phyloP scores from a whole-genome alignment of 2,329 filamentous ascomycete species.

The Lomentospora prolificans region DNA sequence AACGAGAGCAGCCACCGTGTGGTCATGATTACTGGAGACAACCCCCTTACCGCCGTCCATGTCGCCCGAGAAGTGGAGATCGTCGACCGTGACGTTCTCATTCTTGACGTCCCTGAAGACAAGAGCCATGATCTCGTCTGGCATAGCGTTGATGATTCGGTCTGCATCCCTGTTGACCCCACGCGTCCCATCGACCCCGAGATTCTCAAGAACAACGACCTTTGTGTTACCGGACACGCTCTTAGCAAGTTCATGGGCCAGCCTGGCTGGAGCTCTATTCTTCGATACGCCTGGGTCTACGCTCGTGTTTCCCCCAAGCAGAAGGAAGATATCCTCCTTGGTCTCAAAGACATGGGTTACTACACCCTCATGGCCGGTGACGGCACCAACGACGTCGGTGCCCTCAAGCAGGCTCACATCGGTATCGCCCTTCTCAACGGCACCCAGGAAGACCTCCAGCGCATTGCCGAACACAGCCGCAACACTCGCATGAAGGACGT shows the following conservation, averaged over 20 bases:
- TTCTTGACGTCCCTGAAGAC: constrained; percentile 89
- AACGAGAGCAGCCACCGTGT: constrained; percentile 98
- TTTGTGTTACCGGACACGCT: constrained; percentile 93
- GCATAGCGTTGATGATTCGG: constrained; percentile 88
- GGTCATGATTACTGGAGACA: constrained; percentile 98
- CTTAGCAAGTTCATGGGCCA: constrained; percentile 81
- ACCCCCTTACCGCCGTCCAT: constrained; percentile 90
- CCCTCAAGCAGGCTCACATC: constrained; percentile 94
- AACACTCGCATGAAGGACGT: constrained; percentile 98
- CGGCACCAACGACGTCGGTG: constrained; percentile 95
- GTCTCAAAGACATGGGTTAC: constrained; percentile 92
- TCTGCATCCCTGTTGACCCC: constrained; percentile 77
- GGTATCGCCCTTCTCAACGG: constrained; percentile 94
- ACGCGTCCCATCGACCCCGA: constrained; percentile 68
- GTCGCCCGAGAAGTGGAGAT: constrained; percentile 95
- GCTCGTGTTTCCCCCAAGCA: constrained; percentile 97
- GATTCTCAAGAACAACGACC: constrained; percentile 76
- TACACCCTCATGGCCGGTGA: constrained; percentile 98
- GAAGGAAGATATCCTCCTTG: constrained; percentile 96
- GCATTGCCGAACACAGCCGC: constrained; percentile 85
- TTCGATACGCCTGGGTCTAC: constrained; percentile 93
- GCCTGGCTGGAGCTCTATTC: constrained; percentile 61
- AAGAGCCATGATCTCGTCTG: constrained; percentile 81
- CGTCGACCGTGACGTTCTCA: constrained; percentile 88
- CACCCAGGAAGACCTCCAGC: constrained; percentile 79